Percentiles rank a stretch among this genome's conserved stretches.
Evolutionary conservation across 225 moss, liverwort and hornwort genomes (phyloP).

Genomic region (Physcomitrellopsis africana): DNA sequence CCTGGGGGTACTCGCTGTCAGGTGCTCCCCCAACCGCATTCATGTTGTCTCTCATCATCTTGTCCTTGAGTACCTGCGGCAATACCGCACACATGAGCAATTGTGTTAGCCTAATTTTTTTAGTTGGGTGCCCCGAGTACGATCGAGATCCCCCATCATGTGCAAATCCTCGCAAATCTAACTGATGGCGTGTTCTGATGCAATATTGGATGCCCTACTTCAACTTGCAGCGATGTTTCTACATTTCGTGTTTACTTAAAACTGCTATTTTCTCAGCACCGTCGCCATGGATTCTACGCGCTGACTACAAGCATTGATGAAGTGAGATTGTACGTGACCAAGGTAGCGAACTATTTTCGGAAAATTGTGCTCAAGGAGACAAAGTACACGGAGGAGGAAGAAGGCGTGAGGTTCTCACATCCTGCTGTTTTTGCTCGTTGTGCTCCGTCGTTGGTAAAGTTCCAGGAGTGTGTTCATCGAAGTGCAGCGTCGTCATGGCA

Average conservation of each 20-base stretch:
- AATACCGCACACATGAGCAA: background rate
- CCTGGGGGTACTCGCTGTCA: slow-evolving; percentile 50
- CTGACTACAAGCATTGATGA: background rate
- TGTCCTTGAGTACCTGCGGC: slow-evolving; percentile 26
- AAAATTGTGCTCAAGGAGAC: background rate
- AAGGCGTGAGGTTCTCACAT: slow-evolving; percentile 21
- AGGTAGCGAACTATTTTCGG: background rate
- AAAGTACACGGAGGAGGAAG: background rate
- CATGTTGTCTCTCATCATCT: slow-evolving; percentile 16
- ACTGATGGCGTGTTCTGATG: too few species aligned
- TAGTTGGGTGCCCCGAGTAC: too few species aligned
- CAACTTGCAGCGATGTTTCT: too few species aligned
- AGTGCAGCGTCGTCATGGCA: slow-evolving; percentile 59
- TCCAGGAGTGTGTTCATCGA: slow-evolving; percentile 53
- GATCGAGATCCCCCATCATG: too few species aligned
- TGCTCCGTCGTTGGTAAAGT: slow-evolving; percentile 46
- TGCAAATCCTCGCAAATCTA: too few species aligned
- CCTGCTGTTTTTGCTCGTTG: slow-evolving; percentile 11
- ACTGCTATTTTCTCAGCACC: background rate
- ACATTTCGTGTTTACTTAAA: too few species aligned
- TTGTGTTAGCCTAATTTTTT: background rate
- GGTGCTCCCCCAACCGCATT: slow-evolving; percentile 2
- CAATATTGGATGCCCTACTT: too few species aligned
- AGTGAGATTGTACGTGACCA: background rate
- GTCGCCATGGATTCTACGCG: background rate